Evolutionary conservation across 2,329 filamentous ascomycete genomes (phyloP).

Genomic region (Pseudocercospora macadamiae): DNA sequence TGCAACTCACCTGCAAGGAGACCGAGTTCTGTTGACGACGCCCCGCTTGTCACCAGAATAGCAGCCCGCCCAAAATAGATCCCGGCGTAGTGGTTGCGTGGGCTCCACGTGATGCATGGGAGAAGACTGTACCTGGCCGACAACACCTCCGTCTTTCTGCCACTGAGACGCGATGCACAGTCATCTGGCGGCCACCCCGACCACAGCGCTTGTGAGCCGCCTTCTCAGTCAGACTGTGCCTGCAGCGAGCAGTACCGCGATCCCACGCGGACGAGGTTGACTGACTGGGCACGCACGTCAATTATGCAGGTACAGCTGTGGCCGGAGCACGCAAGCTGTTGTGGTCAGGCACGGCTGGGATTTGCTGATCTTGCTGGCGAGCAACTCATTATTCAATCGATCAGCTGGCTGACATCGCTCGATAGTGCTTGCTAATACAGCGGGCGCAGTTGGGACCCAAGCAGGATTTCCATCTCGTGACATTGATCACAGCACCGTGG

Average conservation of each 20-base stretch:
- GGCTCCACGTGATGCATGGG: background rate
- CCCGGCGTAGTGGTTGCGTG: background rate
- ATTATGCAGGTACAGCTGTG: background rate
- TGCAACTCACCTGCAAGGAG: background rate
- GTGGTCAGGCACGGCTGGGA: background rate
- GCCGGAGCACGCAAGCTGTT: background rate
- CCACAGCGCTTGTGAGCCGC: background rate
- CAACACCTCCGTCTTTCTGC: background rate
- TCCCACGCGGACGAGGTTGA: too few relatives aligned
- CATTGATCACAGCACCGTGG: too few relatives aligned
- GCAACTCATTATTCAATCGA: too few relatives aligned
- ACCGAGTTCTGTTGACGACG: background rate
- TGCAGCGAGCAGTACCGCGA: background rate
- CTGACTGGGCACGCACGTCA: background rate
- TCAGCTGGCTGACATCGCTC: background rate
- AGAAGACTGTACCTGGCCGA: background rate
- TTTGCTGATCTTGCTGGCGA: background rate
- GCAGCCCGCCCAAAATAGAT: background rate
- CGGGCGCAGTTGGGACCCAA: too few relatives aligned
- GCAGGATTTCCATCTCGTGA: too few relatives aligned
- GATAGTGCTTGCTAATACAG: too few relatives aligned
- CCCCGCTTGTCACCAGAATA: background rate
- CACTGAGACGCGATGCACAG: background rate
- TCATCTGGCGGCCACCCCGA: background rate
- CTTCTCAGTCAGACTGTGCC: background rate